Evolutionary conservation across 192 early-diverging fungal species (phyloP).

Genomic region (Gonapodya sp.): DNA sequence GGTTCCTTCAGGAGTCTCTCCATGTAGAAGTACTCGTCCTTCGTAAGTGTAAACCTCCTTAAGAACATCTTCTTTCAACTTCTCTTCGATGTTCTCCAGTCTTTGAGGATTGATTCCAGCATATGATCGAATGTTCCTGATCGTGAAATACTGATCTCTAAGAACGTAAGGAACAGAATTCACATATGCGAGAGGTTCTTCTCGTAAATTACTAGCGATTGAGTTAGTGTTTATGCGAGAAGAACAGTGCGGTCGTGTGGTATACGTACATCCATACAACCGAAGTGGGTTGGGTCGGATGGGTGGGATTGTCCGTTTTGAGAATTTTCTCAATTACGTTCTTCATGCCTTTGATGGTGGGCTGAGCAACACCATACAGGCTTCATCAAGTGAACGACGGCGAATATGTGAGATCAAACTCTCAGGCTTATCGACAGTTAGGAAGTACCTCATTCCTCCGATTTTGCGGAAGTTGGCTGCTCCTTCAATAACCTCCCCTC

Average conservation of each 20-base stretch:
- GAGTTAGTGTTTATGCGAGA: not conserved
- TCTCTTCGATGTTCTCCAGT: slow-evolving; percentile 40
- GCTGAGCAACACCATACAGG: slow-evolving; percentile 42
- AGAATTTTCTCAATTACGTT: slow-evolving; percentile 24
- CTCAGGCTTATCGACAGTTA: too few species aligned
- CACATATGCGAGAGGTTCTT: slow-evolving; percentile 58
- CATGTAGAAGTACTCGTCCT: slow-evolving; percentile 41
- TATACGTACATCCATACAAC: not conserved
- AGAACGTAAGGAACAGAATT: slow-evolving; percentile 57
- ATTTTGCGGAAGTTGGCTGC: slow-evolving; percentile 45
- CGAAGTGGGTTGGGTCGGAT: not conserved
- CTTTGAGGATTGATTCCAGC: slow-evolving; percentile 39
- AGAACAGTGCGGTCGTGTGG: not conserved
- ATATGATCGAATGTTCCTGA: slow-evolving; percentile 52
- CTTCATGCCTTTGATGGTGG: slow-evolving; percentile 44
- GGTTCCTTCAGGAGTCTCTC: slow-evolving; percentile 30
- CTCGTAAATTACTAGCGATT: slow-evolving; percentile 51
- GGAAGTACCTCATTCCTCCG: slow-evolving; percentile 14
- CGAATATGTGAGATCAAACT: too few species aligned
- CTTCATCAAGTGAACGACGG: not conserved
- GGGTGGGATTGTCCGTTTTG: not conserved
- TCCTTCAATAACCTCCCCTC: slow-evolving; percentile 31
- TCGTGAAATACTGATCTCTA: slow-evolving; percentile 41
- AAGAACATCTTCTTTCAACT: slow-evolving; percentile 45
- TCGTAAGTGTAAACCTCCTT: slow-evolving; percentile 37